Conservation (phyloP, 2,329 filamentous ascomycete genomes). For the Mycocentrospora acerina region DNA sequence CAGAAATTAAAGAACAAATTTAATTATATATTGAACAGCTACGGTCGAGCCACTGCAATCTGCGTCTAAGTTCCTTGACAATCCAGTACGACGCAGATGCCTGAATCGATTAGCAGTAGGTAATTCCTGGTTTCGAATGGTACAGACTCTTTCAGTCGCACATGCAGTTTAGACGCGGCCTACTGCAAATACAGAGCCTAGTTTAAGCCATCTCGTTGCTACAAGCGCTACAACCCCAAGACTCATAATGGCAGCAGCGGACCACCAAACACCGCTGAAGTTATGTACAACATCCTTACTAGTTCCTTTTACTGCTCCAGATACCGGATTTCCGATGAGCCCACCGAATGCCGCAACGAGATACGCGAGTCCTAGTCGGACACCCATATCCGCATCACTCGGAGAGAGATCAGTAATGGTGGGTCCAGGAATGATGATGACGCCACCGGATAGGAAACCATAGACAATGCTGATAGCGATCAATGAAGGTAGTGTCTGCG, state of each 20-base stretch:
- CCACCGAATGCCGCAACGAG: constrained; percentile 51
- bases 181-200: constrained; percentile 4
- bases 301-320: constrained; percentile 50
- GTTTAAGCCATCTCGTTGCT: constrained; percentile 17
- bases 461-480: constrained; percentile 41
- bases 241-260: constrained; percentile 38
- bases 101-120: no score
- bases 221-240: constrained; percentile 14
- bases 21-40: no score
- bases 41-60: no score
- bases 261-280: constrained; percentile 30
- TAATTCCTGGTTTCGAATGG: no score
- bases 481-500: constrained; percentile 27
- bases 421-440: constrained; percentile 45
- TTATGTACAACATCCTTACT: constrained; percentile 36
- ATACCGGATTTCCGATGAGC: constrained; percentile 55
- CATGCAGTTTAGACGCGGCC: background rate
- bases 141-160: no score
- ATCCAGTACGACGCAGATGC: no score
- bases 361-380: constrained; percentile 55
- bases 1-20: no score
- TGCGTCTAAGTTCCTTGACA: no score
- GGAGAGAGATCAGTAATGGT: constrained; percentile 42
- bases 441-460: constrained; percentile 47
- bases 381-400: constrained; percentile 44